Percentiles rank a stretch among this genome's conserved stretches.
Evolutionary conservation across 1,139 yeast genomes (phyloP).

Genomic region (Casaregolazyma suthepensis): DNA sequence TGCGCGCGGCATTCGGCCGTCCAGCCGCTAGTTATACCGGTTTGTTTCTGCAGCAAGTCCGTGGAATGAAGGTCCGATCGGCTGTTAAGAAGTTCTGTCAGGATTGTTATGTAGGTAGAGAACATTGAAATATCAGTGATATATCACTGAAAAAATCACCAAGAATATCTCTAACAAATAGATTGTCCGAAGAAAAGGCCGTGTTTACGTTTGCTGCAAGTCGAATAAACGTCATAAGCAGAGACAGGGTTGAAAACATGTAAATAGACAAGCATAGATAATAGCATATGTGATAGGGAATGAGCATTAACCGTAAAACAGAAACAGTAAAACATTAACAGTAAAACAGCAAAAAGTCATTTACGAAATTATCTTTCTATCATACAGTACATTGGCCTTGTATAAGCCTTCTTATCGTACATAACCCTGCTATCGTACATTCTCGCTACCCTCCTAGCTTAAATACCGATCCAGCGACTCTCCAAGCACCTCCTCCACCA

Average conservation of each 20-base stretch:
- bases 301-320: neutral
- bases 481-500: conserved; percentile 85
- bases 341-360: too few relatives aligned
- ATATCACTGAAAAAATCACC: neutral
- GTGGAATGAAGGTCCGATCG: conserved; percentile 68
- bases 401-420: too few relatives aligned
- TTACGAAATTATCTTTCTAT: too few relatives aligned
- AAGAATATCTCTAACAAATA: conserved; percentile 11
- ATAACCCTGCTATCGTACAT: too few relatives aligned
- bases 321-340: too few relatives aligned
- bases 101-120: conserved; percentile 78
- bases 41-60: conserved; percentile 15
- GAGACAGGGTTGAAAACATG: conserved; percentile 71
- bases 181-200: conserved; percentile 88
- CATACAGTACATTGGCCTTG: too few relatives aligned
- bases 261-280: too few relatives aligned
- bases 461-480: conserved; percentile 91
- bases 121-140: too few relatives aligned
- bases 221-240: conserved; percentile 93
- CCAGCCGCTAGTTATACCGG: conserved; percentile 1
- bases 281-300: too few relatives aligned
- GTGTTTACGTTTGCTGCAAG: conserved; percentile 89
- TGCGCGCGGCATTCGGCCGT: conserved; percentile 5
- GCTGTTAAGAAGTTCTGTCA: conserved; percentile 88
- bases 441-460: neutral